Percentiles rank a stretch among this genome's conserved stretches.
phyloP scores from a whole-genome alignment of 495 filamentous ascomycete species.

The Trichoderma asperelloides region DNA sequence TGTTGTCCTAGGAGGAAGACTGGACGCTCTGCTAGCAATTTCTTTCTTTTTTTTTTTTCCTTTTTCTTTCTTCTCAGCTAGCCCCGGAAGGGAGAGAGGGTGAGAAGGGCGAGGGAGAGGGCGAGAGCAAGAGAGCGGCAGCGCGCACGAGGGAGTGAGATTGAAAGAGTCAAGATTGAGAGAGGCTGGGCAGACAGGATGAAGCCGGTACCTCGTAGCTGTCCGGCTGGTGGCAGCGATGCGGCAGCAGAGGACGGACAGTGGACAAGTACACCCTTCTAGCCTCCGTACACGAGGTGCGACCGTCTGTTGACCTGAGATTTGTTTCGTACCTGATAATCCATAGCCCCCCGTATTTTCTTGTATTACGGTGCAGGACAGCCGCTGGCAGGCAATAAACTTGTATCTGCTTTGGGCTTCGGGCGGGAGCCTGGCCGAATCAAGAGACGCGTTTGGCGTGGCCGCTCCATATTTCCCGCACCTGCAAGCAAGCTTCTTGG shows the following conservation, averaged over 20 bases:
- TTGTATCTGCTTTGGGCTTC: background rate
- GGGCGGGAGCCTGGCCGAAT: background rate
- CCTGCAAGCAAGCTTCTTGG: slow-evolving; percentile 7
- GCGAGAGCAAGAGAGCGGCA: background rate
- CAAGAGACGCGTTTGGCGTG: background rate
- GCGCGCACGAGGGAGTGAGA: background rate
- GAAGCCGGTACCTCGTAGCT: background rate
- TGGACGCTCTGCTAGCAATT: background rate
- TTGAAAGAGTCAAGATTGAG: background rate
- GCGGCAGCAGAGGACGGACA: background rate
- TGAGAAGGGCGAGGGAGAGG: background rate
- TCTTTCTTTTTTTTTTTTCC: background rate
- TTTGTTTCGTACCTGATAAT: slow-evolving; percentile 2
- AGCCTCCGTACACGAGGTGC: background rate
- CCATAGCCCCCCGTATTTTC: background rate
- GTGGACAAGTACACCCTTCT: background rate
- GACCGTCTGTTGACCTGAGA: background rate
- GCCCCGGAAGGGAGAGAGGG: background rate
- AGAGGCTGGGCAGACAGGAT: slow-evolving; percentile 3
- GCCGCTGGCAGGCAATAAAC: background rate
- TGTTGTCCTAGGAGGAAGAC: background rate
- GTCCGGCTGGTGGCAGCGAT: background rate
- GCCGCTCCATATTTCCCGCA: background rate
- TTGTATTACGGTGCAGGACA: background rate
- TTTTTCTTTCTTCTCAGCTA: background rate